phyloP scores from a whole-genome alignment of 306 rosid genomes.

The Cucurbita ficifolia region DNA sequence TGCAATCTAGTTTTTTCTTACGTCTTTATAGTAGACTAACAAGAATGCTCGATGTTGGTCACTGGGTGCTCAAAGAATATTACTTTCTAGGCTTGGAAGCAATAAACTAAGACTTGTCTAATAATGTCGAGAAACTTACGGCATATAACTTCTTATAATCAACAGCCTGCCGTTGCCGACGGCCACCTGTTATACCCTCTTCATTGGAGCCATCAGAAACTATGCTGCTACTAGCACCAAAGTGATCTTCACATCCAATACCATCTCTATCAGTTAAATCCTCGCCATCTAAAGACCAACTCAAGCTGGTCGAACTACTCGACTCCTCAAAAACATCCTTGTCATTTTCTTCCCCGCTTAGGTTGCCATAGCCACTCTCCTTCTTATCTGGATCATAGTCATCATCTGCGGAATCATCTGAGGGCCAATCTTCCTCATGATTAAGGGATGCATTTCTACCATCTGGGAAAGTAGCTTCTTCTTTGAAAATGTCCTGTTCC shows the following conservation, averaged over 20 bases:
- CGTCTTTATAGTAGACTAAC: not conserved
- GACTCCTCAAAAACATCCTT: conserved; percentile 26
- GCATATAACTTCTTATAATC: conserved; percentile 63
- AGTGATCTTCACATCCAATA: conserved; percentile 20
- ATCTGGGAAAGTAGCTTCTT: conserved; percentile 68
- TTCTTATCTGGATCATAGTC: conserved; percentile 73
- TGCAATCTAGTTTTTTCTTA: not conserved
- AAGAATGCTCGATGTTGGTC: not conserved
- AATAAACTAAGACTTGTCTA: not conserved
- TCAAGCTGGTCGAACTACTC: conserved; percentile 32
- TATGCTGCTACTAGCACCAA: conserved; percentile 22
- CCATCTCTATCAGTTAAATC: conserved; percentile 16
- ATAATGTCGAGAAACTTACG: conserved; percentile 33
- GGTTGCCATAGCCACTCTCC: conserved; percentile 26
- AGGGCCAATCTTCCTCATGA: conserved; percentile 78
- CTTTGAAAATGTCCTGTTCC: conserved; percentile 66
- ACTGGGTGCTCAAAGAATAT: not conserved
- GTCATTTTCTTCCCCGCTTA: conserved; percentile 26
- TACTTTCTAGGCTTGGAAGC: not conserved
- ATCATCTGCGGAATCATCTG: conserved; percentile 84
- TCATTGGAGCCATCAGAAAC: conserved; percentile 57
- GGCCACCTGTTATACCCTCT: conserved; percentile 35
- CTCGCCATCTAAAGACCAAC: conserved; percentile 36
- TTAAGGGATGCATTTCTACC: conserved; percentile 32
- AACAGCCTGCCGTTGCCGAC: conserved; percentile 57